Conservation (phyloP, 225 moss, liverwort and hornwort species). For the Marchantia polymorpha region DNA sequence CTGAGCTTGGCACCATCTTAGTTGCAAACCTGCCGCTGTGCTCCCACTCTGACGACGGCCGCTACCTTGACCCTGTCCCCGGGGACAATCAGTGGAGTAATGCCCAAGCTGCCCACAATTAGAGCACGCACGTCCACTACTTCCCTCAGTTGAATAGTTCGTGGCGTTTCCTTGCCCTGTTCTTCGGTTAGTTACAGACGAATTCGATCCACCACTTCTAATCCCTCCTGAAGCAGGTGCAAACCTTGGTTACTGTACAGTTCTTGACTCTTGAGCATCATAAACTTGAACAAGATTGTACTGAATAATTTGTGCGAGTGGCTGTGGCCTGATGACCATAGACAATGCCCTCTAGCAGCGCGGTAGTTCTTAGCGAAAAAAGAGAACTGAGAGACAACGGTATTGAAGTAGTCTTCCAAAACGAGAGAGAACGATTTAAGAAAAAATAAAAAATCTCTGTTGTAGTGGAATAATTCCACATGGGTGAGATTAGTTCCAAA, state of each 20-base stretch:
- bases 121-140: conserved; percentile 54
- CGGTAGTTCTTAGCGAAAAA: too few relatives aligned
- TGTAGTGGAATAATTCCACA: too few relatives aligned
- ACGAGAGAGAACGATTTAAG: too few relatives aligned
- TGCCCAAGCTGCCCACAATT: conserved; percentile 83
- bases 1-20: background rate
- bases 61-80: conserved; percentile 50
- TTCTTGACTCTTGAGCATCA: too few relatives aligned
- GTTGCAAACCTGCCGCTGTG: conserved; percentile 6
- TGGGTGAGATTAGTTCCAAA: too few relatives aligned
- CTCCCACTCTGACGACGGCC: conserved; percentile 17
- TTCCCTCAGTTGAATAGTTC: conserved; percentile 13
- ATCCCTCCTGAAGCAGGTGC: conserved; percentile 29
- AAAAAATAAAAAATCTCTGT: too few relatives aligned
- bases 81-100: conserved; percentile 77
- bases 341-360: too few relatives aligned
- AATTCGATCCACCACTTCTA: conserved; percentile 41
- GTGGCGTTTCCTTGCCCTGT: conserved; percentile 34
- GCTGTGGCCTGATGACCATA: too few relatives aligned
- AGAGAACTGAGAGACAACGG: too few relatives aligned
- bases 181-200: conserved; percentile 39
- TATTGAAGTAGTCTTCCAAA: too few relatives aligned
- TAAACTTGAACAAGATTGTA: too few relatives aligned
- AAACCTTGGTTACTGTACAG: background rate
- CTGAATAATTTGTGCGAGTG: too few relatives aligned